Base-by-base conservation (phyloP, 768 basidiomycete genomes). In the Gymnopilus junonius region DNA sequence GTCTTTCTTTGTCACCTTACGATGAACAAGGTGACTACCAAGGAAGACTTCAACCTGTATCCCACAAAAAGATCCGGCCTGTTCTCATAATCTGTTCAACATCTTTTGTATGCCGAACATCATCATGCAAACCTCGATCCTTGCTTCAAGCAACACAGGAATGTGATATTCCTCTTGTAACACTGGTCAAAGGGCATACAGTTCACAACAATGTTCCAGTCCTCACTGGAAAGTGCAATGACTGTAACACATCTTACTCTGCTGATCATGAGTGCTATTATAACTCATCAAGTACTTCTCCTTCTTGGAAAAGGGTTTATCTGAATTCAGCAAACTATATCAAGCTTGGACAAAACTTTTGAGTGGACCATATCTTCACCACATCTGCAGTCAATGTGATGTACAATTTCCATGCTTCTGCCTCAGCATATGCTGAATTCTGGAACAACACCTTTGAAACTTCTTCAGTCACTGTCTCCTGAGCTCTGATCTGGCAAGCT, bases 331-430 rank as follows among this genome's bases (percentile, higher is more conserved):
- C 58, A 21, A 8, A 25, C 8, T 42, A 43, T 35, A 27, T 59
- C 42, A 59, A 59, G 25, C 29, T 59, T 46, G 58, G 57, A 37
- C 57, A 46, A 6, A 59, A 29, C 42, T 42, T 59, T 20, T 59
- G 58, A 40, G 58, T 59, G 10, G 58, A 59, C 29, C 31, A 40
- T 17, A 10, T 29, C 8, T 58, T 59, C 20, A 35, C 62, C 32
- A 48, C 15, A 46, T 59, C 66, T 25, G 59, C 64, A 12, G 25
- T 67, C 15, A 65, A 61, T 67, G 60, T 32, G 11, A 53, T 62
- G 17, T 67, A 65, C 43, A 61, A 45, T 27, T 67, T 65, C 46
- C 64, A 67, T 67, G 66, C 64, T 8, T 67, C 66, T 23, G 48
- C 64, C 8, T 32, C 64, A 15, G 65, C 65, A 35, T 63, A 46